These are phyloP conservation scores for Entomortierella lignicola DNA, from an alignment of 192 early-diverging fungal genomes.

Conservation along the genomic window DNA sequence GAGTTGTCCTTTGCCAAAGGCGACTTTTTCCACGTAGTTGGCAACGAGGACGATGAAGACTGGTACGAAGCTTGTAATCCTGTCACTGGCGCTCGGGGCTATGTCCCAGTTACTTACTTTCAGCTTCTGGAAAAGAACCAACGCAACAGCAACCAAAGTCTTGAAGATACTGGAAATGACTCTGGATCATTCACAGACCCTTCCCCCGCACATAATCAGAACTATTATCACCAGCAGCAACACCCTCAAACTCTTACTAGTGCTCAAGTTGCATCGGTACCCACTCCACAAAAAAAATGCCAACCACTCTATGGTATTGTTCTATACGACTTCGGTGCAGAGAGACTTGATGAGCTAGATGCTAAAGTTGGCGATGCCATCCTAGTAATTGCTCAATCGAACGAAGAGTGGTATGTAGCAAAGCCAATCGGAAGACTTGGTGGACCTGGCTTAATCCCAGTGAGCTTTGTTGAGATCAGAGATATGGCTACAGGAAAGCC, in stretches of 20 bases:
- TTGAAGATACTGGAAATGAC: slow-evolving; percentile 41
- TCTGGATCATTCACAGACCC: slow-evolving; percentile 20
- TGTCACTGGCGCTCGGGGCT: slow-evolving; percentile 72
- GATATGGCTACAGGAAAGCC: slow-evolving; percentile 74
- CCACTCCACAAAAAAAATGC: slow-evolving; percentile 56
- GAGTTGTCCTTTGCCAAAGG: slow-evolving; percentile 82
- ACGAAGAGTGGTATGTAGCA: slow-evolving; percentile 83
- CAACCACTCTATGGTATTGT: slow-evolving; percentile 75
- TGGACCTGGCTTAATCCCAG: slow-evolving; percentile 79
- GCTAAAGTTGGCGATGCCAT: slow-evolving; percentile 78
- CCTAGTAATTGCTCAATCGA: slow-evolving; percentile 82
- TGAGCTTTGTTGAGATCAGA: slow-evolving; percentile 79
- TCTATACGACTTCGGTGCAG: slow-evolving; percentile 79
- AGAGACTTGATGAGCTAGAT: slow-evolving; percentile 77
- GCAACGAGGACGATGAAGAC: slow-evolving; percentile 72
- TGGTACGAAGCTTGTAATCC: slow-evolving; percentile 86
- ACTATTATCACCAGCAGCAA: slow-evolving; percentile 19
- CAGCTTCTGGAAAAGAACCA: slow-evolving; percentile 73
- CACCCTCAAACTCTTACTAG: slow-evolving; percentile 4
- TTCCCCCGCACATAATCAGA: slow-evolving; percentile 6
- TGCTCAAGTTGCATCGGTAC: slow-evolving; percentile 38
- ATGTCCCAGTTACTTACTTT: slow-evolving; percentile 79
- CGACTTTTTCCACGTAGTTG: slow-evolving; percentile 83
- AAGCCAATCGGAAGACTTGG: slow-evolving; percentile 72
- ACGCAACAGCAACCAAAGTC: slow-evolving; percentile 54